These are phyloP conservation scores for Aureobasidium leucospermi DNA, from an alignment of 2,329 filamentous ascomycete species.

Conservation along the genomic window DNA sequence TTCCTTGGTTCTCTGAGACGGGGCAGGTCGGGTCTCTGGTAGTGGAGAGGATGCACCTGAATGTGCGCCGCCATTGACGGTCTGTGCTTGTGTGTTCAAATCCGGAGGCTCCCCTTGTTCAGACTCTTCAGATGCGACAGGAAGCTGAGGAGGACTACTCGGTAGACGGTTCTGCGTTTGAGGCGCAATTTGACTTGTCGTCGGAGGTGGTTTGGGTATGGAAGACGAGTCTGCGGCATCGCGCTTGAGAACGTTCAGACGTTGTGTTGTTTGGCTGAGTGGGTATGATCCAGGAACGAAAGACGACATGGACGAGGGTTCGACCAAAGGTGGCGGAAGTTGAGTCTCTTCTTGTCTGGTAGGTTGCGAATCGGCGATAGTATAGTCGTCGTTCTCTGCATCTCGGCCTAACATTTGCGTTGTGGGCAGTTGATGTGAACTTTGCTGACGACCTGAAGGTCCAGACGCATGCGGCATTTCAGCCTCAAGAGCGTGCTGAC, in stretches of 20 bases:
- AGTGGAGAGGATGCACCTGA: conserved; percentile 13
- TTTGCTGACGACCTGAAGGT: not conserved
- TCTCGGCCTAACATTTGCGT: not conserved
- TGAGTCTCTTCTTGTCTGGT: conserved; percentile 23
- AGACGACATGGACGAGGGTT: conserved; percentile 30
- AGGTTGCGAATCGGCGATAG: conserved; percentile 41
- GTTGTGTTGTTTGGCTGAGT: conserved; percentile 18
- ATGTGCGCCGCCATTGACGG: not conserved
- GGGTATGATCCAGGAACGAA: conserved; percentile 30
- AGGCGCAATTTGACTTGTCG: conserved; percentile 13
- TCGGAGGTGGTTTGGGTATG: conserved; percentile 18
- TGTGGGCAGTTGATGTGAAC: not conserved
- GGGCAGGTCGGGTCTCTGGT: not conserved
- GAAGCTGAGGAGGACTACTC: conserved; percentile 28
- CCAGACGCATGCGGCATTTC: not conserved
- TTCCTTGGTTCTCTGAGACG: not conserved
- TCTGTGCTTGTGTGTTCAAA: not conserved
- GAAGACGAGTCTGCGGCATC: conserved; percentile 17
- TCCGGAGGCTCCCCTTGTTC: not conserved
- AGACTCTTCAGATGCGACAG: not conserved
- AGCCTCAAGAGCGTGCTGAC: not conserved
- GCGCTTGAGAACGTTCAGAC: not conserved
- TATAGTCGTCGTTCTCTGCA: conserved; percentile 22
- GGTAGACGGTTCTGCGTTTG: conserved; percentile 24
- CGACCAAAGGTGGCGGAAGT: conserved; percentile 24